These are phyloP conservation scores for Magnolia sinica DNA, from an alignment of 164 flowering plant species.

Conservation along the genomic window DNA sequence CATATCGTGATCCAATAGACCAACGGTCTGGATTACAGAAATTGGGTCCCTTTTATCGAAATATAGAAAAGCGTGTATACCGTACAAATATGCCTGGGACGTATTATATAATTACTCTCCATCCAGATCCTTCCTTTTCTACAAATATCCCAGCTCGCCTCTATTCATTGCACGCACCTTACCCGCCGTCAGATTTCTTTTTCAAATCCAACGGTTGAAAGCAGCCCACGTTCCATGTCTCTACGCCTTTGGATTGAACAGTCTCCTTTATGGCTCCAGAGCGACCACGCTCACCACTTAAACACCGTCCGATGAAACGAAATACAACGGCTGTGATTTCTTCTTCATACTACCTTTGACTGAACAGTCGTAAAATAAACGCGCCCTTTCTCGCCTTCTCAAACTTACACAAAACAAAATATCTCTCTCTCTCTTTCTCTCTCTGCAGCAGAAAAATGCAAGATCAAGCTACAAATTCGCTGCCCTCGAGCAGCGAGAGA, in stretches of 20 bases:
- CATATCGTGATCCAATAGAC: no score
- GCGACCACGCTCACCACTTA: conserved; percentile 45
- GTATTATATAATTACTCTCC: no score
- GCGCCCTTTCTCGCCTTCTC: conserved; percentile 46
- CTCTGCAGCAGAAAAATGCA: conserved; percentile 41
- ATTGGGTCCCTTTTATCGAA: no score
- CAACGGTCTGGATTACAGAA: no score
- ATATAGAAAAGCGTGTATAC: no score
- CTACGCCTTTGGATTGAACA: conserved; percentile 47
- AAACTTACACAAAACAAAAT: not conserved
- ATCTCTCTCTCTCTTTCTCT: conserved; percentile 3
- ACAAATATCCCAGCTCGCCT: no score
- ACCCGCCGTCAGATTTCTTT: conserved; percentile 28
- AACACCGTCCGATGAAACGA: conserved; percentile 30
- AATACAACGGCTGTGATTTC: conserved; percentile 36
- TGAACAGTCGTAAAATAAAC: conserved; percentile 27
- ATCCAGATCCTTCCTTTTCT: no score
- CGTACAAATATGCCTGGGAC: no score
- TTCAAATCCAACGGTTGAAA: conserved; percentile 29
- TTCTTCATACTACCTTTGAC: conserved; percentile 6
- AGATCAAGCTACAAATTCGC: conserved; percentile 69
- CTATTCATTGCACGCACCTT: not conserved
- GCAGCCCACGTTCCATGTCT: conserved; percentile 43
- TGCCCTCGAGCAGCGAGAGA: conserved; percentile 91
- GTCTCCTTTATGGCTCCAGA: conserved; percentile 34